Evolutionary conservation across 306 rosid species (phyloP), one percentile per base, ranked within the genome.

Genomic region (Rosa lucieae): DNA sequence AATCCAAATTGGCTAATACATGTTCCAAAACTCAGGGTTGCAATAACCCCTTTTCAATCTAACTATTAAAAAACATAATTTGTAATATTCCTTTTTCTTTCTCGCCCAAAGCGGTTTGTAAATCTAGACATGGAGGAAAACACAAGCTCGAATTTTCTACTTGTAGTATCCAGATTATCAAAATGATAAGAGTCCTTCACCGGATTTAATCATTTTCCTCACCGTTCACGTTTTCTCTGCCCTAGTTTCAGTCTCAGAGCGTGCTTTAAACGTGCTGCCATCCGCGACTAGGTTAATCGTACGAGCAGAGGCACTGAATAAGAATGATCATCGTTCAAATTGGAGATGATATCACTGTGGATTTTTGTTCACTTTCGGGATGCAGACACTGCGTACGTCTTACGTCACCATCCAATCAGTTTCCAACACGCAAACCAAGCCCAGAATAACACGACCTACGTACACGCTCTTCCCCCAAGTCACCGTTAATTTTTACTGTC

Each of bases 401-500:
- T 62, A 83, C 89, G 86, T 87, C 87, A 85, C 74, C 68, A 26
- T 43, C 85, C 84, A 76, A 74, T 84, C 58, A 40, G 59, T 10
- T 48, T 61, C 67, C 37, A 3, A 46, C 74, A 74, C 83, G 81
- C 83, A 21, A 62, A 55, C 72, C 55, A 15, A 13, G 32, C 12
- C 8, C 15, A 48, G 47, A 58, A 18, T 58, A 68, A 67, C 68
- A 32, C 4, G 3, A 15, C 15, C 67, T 5, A 21, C 37, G 35
- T 46, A 18, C 67, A 4, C 35, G 0, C 58, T 0, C 59, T 5
- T 2, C 29, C 29, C 6, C 46, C 23, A 9, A 11, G 10, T 0
- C 70, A 35, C 70, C 3, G 11, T 66, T 32, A n/a, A 37, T 26
- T 67, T 67, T 37, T 39, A 26, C 35, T 47, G 58, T 70, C 59